Conservation (phyloP, 805 yeast genomes). For the Kodamaea jinghongensis region DNA sequence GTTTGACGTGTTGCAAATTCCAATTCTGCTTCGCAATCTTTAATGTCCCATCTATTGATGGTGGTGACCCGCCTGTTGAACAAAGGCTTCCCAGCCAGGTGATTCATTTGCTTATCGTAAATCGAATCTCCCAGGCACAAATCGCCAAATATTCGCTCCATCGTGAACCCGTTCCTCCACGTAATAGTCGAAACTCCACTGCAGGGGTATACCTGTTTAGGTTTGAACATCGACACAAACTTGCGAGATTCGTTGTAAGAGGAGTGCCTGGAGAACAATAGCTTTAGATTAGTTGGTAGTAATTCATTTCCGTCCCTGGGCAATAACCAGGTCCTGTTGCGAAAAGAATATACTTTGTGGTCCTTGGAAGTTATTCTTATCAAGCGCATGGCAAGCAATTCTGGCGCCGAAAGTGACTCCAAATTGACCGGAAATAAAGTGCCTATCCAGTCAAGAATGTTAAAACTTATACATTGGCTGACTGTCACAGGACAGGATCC, state of each 20-base stretch:
- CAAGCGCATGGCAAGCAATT: conserved; percentile 12
- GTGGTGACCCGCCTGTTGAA: conserved; percentile 18
- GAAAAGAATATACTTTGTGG: conserved; percentile 20
- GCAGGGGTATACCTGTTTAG: conserved; percentile 45
- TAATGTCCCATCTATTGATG: conserved; percentile 34
- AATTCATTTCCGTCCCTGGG: conserved; percentile 24
- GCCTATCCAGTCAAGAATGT: conserved; percentile 32
- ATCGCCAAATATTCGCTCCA: conserved; percentile 41
- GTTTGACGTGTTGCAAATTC: conserved; percentile 14
- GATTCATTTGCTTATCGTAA: conserved; percentile 16
- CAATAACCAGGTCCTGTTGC: conserved; percentile 27
- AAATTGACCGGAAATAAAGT: conserved; percentile 26
- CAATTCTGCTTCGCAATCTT: conserved; percentile 28
- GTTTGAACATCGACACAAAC: conserved; percentile 34
- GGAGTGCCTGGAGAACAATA: conserved; percentile 47
- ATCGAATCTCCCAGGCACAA: conserved; percentile 19
- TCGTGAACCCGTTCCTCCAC: conserved; percentile 40
- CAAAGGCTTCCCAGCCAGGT: conserved; percentile 14
- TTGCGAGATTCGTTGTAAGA: conserved; percentile 40
- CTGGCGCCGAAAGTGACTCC: conserved; percentile 13
- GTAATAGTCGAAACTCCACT: conserved; percentile 25
- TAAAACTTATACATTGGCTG: conserved; percentile 37
- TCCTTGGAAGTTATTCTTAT: conserved; percentile 19
- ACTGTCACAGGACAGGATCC: conserved; percentile 22
- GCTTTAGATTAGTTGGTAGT: conserved; percentile 34